Evolutionary conservation across 2,329 filamentous ascomycete species (phyloP).

Genomic region (Colletotrichum coccodes): DNA sequence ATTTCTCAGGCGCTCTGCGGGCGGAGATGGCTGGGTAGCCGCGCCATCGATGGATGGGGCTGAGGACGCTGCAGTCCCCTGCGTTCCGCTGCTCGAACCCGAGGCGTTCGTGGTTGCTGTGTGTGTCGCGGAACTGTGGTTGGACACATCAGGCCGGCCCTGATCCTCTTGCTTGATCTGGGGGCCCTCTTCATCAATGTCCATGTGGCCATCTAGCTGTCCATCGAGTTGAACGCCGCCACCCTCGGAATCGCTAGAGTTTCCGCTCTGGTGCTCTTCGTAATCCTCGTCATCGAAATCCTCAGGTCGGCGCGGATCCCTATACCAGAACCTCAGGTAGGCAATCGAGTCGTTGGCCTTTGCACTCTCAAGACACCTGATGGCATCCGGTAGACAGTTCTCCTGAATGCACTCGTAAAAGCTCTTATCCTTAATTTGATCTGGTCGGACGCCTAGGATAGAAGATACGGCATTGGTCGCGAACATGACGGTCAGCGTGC

Average conservation of each 20-base stretch:
- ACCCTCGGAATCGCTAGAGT: slow-evolving; percentile 52
- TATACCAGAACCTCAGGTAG: slow-evolving; percentile 86
- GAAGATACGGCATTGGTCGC: slow-evolving; percentile 79
- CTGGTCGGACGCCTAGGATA: slow-evolving; percentile 79
- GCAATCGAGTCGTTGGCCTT: slow-evolving; percentile 93
- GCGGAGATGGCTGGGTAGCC: not conserved
- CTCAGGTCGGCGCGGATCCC: slow-evolving; percentile 74
- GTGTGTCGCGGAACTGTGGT: slow-evolving; percentile 36
- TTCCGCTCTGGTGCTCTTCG: slow-evolving; percentile 47
- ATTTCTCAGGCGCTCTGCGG: slow-evolving; percentile 33
- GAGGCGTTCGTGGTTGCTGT: slow-evolving; percentile 14
- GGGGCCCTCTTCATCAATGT: slow-evolving; percentile 47
- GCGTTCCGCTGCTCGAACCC: slow-evolving; percentile 18
- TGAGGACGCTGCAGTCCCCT: slow-evolving; percentile 14
- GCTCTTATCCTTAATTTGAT: slow-evolving; percentile 78
- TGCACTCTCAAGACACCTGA: slow-evolving; percentile 83
- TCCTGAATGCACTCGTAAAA: slow-evolving; percentile 90
- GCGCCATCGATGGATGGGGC: slow-evolving; percentile 18
- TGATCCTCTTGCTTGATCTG: slow-evolving; percentile 49
- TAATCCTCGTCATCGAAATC: slow-evolving; percentile 56
- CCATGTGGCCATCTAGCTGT: slow-evolving; percentile 54
- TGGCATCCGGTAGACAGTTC: slow-evolving; percentile 79
- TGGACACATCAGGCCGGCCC: slow-evolving; percentile 14
- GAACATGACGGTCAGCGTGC: slow-evolving; percentile 87
- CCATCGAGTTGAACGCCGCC: slow-evolving; percentile 58